Evolutionary conservation across 805 yeast genomes (phyloP), one percentile per base, ranked within the genome.

Genomic region (Saturnispora hagleri): DNA sequence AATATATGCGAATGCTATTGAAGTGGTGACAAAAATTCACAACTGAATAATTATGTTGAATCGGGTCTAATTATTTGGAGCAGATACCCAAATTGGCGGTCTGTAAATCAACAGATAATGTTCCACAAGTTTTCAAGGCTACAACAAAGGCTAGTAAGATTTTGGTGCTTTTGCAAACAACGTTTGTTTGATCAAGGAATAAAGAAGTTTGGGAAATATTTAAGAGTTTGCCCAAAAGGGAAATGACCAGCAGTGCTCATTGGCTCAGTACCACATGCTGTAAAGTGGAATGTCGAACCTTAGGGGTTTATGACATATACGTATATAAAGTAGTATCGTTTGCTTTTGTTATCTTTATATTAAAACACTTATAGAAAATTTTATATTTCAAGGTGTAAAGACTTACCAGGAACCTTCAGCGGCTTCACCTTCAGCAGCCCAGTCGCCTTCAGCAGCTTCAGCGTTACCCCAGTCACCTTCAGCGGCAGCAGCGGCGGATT

Each of bases 391-490:
- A n/a, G 42, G 41, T 34, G 41, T 42, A 34, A 34, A 57, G 53
- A 58, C 52, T 62, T 63, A 65, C 69, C 69, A 66, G 53, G 66
- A 59, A 28, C 58, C 51, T 57, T 68, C 70, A 58, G 66, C 64
- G 52, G 59, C 58, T 40, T 50, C 51, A 48, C 63, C 63, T 60
- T 66, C 82, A 67, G 82, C 77, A 64, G 76, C 71, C 66, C 58
- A 56, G 49, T 56, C 58, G 64, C 77, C 73, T 66, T 75, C 81
- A 68, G 82, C 89, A 69, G 82, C 70, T 28, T 43, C 48, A 44
- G 52, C 48, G 28, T 47, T 47, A 48, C 46, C 51, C 73, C 73
- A 69, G 62, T 69, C 73, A 57, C 65, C 69, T 58, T 69, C 66
- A 55, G 67, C 84, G 73, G 81, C 88, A 55, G 61, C 66, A 51